These are phyloP conservation scores for Apostasia ramifera DNA, from an alignment of 106 monocot genomes.

Conservation along the genomic window DNA sequence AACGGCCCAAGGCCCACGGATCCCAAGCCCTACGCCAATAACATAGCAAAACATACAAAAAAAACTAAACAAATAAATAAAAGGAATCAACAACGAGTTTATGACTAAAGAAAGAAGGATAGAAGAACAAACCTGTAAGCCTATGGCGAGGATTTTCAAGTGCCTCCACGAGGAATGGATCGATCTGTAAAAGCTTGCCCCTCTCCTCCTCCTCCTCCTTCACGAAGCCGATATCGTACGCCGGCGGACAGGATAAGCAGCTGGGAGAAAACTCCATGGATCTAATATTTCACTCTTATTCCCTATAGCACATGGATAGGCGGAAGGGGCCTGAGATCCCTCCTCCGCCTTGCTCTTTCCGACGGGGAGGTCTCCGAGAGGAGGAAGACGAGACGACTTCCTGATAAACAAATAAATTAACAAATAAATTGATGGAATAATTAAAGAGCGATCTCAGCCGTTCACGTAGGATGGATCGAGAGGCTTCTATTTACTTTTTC, in stretches of 20 bases:
- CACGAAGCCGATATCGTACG: not conserved
- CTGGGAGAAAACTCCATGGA: not conserved
- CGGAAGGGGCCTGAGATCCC: not conserved
- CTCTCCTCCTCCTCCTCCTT: not conserved
- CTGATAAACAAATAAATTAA: no score
- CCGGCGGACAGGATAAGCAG: not conserved
- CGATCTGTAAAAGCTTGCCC: constrained; percentile 1
- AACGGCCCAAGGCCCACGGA: no score
- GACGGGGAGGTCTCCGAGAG: not conserved
- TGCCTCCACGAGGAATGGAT: constrained; percentile 23
- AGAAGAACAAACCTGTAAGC: constrained; percentile 13
- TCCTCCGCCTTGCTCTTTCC: not conserved
- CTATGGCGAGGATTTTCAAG: constrained; percentile 25
- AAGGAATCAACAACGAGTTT: no score
- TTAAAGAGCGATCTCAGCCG: not conserved
- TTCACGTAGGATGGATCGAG: not conserved
- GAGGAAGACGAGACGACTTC: not conserved
- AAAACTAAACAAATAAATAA: no score
- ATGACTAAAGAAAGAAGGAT: not conserved
- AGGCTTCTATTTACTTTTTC: not conserved
- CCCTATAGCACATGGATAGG: not conserved
- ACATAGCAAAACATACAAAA: no score
- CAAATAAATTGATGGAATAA: no score
- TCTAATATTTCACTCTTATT: not conserved
- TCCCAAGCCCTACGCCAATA: no score